Percentiles rank a stretch among this genome's conserved stretches.
Evolutionary conservation across 1,284 basidiomycete species (phyloP).

Genomic region (Cutaneotrichosporon sp.): DNA sequence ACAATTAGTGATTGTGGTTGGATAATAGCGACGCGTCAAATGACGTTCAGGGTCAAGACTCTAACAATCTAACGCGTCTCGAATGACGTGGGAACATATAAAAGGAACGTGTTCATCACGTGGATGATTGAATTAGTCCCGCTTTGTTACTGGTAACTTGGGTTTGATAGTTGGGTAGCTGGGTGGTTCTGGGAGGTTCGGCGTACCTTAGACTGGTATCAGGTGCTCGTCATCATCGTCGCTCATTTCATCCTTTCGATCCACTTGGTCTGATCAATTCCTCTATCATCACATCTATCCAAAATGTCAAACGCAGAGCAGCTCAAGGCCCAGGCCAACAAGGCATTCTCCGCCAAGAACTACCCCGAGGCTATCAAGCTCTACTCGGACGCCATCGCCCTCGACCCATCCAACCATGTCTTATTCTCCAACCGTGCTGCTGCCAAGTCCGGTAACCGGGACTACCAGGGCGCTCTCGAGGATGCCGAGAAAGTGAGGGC

Average conservation of each 20-base stretch:
- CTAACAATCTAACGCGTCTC: neutral
- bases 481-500: slow-evolving; percentile 80
- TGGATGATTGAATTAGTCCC: neutral
- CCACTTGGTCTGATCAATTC: too few relatives aligned
- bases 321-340: slow-evolving; percentile 92
- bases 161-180: neutral
- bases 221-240: neutral
- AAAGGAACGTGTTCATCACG: neutral
- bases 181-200: slow-evolving; percentile 12
- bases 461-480: slow-evolving; percentile 73
- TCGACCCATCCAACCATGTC: slow-evolving; percentile 82
- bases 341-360: slow-evolving; percentile 89
- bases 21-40: neutral
- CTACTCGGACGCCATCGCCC: slow-evolving; percentile 81
- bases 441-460: slow-evolving; percentile 76
- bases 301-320: slow-evolving; percentile 46
- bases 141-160: neutral
- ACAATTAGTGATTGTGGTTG: neutral
- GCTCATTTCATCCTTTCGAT: neutral
- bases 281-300: neutral
- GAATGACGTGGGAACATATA: slow-evolving; percentile 1
- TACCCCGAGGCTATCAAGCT: slow-evolving; percentile 78
- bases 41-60: neutral
- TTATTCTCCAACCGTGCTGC: slow-evolving; percentile 93
- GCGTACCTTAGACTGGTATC: neutral